phyloP scores from a whole-genome alignment of 176 grass and related monocot species.

The Zoysia pacifica region DNA sequence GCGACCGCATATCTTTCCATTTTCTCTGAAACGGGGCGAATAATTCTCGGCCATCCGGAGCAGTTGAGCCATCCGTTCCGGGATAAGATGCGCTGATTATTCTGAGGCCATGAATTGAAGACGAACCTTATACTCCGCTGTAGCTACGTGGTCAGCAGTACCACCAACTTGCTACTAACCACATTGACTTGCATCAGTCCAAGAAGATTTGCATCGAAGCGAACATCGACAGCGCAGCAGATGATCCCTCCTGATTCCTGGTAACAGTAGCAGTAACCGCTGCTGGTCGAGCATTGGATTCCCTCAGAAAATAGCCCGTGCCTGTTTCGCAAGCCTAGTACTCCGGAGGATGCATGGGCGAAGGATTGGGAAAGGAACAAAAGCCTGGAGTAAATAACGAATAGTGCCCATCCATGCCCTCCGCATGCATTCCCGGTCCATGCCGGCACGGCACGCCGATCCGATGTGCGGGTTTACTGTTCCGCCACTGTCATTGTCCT shows the following conservation, averaged over 20 bases:
- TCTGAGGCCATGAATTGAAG: not conserved
- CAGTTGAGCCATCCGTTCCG: conserved; percentile 22
- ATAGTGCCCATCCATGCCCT: conserved; percentile 8
- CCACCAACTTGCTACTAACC: not conserved
- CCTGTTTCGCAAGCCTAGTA: not conserved
- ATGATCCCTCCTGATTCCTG: conserved; percentile 6
- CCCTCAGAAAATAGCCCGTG: conserved; percentile 9
- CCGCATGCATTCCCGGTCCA: conserved; percentile 11
- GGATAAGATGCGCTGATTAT: conserved; percentile 2
- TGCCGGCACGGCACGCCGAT: conserved; percentile 24
- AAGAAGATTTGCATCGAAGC: not conserved
- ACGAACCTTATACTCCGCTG: not conserved
- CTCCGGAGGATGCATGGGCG: not conserved
- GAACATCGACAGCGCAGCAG: conserved; percentile 22
- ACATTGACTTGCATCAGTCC: not conserved
- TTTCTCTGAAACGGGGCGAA: not conserved
- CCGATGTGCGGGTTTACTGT: conserved; percentile 21
- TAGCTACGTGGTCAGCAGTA: not conserved
- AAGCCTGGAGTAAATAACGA: conserved; percentile 16
- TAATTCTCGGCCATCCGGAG: not conserved
- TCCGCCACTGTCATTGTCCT: not conserved
- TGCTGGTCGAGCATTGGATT: conserved; percentile 38
- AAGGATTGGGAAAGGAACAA: conserved; percentile 29
- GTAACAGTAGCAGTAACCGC: not conserved
- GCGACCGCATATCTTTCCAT: not conserved